Evolutionary conservation across 345 rosid species (phyloP).

Genomic region (Populus simonii): DNA sequence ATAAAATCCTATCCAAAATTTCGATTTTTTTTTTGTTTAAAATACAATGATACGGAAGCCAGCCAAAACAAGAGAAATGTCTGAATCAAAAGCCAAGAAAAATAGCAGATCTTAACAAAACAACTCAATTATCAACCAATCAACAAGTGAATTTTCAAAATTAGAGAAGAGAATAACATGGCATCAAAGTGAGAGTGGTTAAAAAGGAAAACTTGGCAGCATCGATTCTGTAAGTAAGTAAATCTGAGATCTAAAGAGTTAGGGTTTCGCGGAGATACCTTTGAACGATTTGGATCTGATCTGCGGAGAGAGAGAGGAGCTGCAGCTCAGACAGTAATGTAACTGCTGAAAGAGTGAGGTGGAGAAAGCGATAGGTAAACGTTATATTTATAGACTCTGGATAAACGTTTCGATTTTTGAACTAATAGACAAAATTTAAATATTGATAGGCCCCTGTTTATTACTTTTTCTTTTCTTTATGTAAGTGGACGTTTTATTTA

Average conservation of each 20-base stretch:
- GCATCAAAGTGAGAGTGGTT: background rate
- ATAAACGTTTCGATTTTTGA: background rate
- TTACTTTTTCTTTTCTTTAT: too few relatives aligned
- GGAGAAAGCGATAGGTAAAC: background rate
- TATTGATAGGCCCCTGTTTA: too few relatives aligned
- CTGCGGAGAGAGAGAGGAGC: background rate
- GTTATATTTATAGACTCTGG: background rate
- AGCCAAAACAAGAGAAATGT: background rate
- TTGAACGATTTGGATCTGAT: background rate
- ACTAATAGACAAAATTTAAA: too few relatives aligned
- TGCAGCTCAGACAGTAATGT: background rate
- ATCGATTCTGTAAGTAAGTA: background rate
- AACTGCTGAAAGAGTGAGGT: background rate
- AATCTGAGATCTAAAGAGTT: background rate
- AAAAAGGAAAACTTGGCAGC: background rate
- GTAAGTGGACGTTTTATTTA: background rate
- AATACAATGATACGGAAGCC: background rate
- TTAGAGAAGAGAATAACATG: background rate
- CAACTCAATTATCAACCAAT: background rate
- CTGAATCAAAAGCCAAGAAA: background rate
- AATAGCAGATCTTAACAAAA: conserved; percentile 8
- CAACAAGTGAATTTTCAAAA: background rate
- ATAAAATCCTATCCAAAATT: background rate
- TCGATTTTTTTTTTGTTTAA: too few relatives aligned
- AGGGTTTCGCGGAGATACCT: background rate